Conservation (phyloP, 148 eudicot species). For the Diospyros lotus region DNA sequence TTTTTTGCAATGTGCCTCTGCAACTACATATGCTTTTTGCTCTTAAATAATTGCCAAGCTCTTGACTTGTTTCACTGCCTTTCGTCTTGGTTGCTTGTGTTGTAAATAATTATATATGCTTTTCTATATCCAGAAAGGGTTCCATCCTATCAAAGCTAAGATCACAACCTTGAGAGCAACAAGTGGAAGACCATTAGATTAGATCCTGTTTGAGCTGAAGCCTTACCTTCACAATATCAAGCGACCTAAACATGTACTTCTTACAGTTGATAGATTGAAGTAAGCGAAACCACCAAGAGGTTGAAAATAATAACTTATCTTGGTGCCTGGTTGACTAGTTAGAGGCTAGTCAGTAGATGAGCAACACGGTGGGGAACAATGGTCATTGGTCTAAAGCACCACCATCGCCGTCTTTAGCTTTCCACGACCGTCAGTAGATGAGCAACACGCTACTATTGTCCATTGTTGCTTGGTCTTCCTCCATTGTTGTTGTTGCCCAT, state of each 20-base stretch:
- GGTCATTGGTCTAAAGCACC: background rate
- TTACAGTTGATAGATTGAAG: conserved; percentile 16
- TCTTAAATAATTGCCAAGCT: conserved; percentile 85
- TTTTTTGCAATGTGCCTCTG: conserved; percentile 76
- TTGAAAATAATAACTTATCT: conserved; percentile 19
- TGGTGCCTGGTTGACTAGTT: background rate
- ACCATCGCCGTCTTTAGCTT: too few species aligned
- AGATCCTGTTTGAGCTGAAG: conserved; percentile 88
- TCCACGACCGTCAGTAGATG: too few species aligned
- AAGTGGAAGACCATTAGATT: conserved; percentile 68
- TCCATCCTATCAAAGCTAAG: conserved; percentile 75
- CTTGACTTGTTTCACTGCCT: conserved; percentile 57
- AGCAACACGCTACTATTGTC: too few species aligned
- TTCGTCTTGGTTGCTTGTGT: conserved; percentile 48
- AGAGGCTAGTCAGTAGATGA: conserved; percentile 54
- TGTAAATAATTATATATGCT: conserved; percentile 55
- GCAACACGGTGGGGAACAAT: conserved; percentile 64
- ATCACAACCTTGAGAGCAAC: conserved; percentile 40
- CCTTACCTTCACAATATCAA: conserved; percentile 57
- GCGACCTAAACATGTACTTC: conserved; percentile 41
- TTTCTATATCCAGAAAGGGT: conserved; percentile 75
- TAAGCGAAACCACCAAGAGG: conserved; percentile 11
- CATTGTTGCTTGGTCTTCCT: too few species aligned
- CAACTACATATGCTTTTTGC: conserved; percentile 83
- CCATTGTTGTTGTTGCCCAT: too few species aligned